These are phyloP conservation scores for Plasmopara muralis DNA, from an alignment of 352 stramenopile species.

Conservation along the genomic window DNA sequence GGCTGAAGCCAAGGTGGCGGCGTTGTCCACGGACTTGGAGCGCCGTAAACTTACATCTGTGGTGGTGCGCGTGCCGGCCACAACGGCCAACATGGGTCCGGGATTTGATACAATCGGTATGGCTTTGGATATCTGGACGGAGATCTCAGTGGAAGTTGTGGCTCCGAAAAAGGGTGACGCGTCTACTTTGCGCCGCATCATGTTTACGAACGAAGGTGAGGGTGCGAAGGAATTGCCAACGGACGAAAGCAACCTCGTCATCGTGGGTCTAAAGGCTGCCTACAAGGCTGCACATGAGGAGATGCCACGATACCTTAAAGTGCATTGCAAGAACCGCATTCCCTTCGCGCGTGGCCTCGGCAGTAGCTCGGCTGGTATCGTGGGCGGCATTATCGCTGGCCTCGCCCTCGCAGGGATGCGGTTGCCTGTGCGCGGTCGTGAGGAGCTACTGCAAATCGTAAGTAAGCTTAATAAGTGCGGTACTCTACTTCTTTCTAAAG, in stretches of 20 bases:
- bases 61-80: slow-evolving; percentile 97
- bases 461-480: neutral
- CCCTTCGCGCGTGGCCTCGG: slow-evolving; percentile 95
- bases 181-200: slow-evolving; percentile 68
- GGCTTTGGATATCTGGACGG: slow-evolving; percentile 98
- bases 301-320: slow-evolving; percentile 90
- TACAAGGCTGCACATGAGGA: slow-evolving; percentile 93
- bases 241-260: slow-evolving; percentile 89
- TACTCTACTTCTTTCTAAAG: neutral
- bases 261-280: slow-evolving; percentile 92
- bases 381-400: slow-evolving; percentile 96
- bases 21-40: slow-evolving; percentile 26
- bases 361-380: slow-evolving; percentile 97
- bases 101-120: slow-evolving; percentile 98
- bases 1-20: slow-evolving; percentile 17
- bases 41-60: slow-evolving; percentile 79
- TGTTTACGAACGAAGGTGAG: slow-evolving; percentile 96
- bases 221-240: slow-evolving; percentile 89
- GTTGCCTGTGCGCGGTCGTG: slow-evolving; percentile 78
- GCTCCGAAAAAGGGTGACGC: slow-evolving; percentile 21
- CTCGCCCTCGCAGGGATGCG: slow-evolving; percentile 95
- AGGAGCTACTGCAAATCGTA: slow-evolving; percentile 95
- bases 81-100: slow-evolving; percentile 97
- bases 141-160: slow-evolving; percentile 93
- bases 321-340: slow-evolving; percentile 97